Percentiles rank a stretch among this genome's conserved stretches.
These are phyloP conservation scores for Gossypium anomalum DNA, from an alignment of 345 rosid species.

Conservation along the genomic window DNA sequence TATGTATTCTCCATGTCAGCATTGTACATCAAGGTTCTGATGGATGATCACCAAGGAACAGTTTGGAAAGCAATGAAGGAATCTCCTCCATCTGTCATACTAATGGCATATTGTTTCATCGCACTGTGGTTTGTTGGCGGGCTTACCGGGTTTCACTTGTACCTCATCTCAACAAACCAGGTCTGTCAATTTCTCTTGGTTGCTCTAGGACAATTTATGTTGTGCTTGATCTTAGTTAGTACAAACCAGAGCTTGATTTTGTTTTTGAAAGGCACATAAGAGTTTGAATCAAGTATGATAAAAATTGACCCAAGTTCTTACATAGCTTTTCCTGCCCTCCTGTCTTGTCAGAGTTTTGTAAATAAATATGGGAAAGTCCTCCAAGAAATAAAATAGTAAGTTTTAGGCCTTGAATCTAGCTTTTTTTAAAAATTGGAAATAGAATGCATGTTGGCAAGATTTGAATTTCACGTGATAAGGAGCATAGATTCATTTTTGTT, in stretches of 20 bases:
- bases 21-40: constrained; percentile 72
- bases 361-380: background rate
- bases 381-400: background rate
- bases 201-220: background rate
- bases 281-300: constrained; percentile 7
- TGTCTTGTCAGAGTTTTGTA: background rate
- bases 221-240: constrained; percentile 8
- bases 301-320: background rate
- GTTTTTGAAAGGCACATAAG: background rate
- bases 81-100: constrained; percentile 76
- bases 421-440: background rate
- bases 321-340: background rate
- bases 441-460: background rate
- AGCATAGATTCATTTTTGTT: background rate
- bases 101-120: constrained; percentile 83
- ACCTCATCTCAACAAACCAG: constrained; percentile 90
- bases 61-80: constrained; percentile 89
- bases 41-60: constrained; percentile 57
- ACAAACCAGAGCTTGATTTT: constrained; percentile 1
- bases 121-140: constrained; percentile 96
- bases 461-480: background rate
- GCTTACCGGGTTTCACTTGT: constrained; percentile 86
- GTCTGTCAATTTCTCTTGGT: constrained; percentile 34
- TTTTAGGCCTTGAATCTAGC: constrained; percentile 6
- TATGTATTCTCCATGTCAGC: constrained; percentile 85